Conservation (phyloP, 306 rosid genomes). For the Malus sylvestris region DNA sequence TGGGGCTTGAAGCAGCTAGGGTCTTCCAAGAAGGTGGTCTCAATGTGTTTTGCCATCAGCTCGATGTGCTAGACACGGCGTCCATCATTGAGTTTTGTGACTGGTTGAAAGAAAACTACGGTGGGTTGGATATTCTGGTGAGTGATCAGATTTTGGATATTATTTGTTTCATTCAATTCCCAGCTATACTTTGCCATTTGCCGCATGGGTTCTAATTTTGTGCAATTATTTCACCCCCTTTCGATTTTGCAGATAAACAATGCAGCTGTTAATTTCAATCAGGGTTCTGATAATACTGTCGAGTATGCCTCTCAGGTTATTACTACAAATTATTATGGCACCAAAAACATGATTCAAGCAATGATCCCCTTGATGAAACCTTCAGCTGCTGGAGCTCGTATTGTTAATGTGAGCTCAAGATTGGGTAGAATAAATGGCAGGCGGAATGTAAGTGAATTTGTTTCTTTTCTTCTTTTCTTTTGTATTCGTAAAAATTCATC, state of each 20-base stretch:
- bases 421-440: constrained; percentile 73
- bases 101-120: constrained; percentile 64
- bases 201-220: background rate
- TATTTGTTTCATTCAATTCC: background rate
- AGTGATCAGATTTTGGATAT: constrained; percentile 3
- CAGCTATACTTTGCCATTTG: background rate
- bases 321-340: constrained; percentile 70
- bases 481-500: background rate
- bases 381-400: constrained; percentile 58
- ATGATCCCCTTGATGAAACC: constrained; percentile 85
- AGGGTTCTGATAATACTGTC: constrained; percentile 66
- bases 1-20: constrained; percentile 77
- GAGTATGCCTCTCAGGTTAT: constrained; percentile 57
- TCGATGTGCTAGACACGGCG: constrained; percentile 62
- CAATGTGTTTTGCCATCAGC: constrained; percentile 57
- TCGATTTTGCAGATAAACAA: constrained; percentile 57
- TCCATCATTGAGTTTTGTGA: constrained; percentile 49
- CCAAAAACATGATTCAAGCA: constrained; percentile 65
- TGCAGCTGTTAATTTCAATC: constrained; percentile 84
- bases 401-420: constrained; percentile 82
- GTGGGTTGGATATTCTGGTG: constrained; percentile 82
- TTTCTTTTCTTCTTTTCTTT: background rate
- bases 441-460: constrained; percentile 54
- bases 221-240: background rate
- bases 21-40: constrained; percentile 86